Evolutionary conservation across 2,329 filamentous ascomycete genomes (phyloP), one percentile per base, ranked within the genome.

Genomic region (Zymoseptoria ardabiliae): DNA sequence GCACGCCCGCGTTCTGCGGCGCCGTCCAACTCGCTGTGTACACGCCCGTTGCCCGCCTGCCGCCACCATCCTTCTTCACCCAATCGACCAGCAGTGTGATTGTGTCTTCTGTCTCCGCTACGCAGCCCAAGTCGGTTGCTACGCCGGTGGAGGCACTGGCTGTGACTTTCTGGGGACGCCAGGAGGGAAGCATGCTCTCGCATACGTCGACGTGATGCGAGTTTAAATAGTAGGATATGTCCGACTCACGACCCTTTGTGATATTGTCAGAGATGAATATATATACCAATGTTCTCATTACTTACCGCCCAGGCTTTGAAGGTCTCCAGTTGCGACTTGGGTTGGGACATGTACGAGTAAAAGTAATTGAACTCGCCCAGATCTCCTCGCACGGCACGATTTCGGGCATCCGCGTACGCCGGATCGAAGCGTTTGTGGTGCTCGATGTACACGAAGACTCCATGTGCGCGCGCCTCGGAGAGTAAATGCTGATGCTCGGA

Each of bases 301-400:
- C 23, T 25, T 25, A 25, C 92, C 0, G 92, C 92, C 91, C 91
- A 96, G 2, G 91, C 88, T 76, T 91, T 92, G 85, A 96, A 96
- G 0, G 91, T 96, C 80, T 95, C 89, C 53, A 96, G 83, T 77
- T 96, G 91, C 55, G 82, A 90, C 78, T 95, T 96, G 61, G 88
- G 89, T 80, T 96, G 91, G 54, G 86, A 90, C 91, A 96, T 96
- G 83, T 97, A 97, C 68, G 85, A 88, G 82, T 96, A 97, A 74
- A 96, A 97, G 81, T 97, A 97, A 81, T 96, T 96, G 85, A 97
- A 97, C 77, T 96, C 91, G 65, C 92, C 92, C 7, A 97, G 80
- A 56, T 55, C 64, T 48, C 70, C 70, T 35, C 81, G 85, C 71
- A 84, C 78, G 13, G 90, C 90, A 68, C 88, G 86, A 77, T 87